Percentiles rank a stretch among this genome's conserved stretches.
phyloP scores from a whole-genome alignment of 2,329 filamentous ascomycete genomes.

The Aspergillaceae sp. region DNA sequence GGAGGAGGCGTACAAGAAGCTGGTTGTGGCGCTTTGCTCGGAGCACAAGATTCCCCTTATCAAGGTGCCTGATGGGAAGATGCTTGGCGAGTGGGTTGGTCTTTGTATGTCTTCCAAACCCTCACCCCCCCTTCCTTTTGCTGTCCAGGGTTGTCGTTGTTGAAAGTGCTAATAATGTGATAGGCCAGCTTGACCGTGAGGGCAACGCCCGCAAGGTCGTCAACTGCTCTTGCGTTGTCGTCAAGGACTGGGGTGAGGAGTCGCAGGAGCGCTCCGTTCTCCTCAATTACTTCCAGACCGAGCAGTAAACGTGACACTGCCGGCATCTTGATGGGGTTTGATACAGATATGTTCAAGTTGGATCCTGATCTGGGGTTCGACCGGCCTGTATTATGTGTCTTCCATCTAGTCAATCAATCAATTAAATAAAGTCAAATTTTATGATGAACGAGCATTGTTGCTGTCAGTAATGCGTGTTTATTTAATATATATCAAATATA shows the following conservation, averaged over 20 bases:
- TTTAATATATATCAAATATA: too few relatives aligned
- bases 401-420: too few relatives aligned
- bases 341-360: not conserved
- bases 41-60: slow-evolving; percentile 99
- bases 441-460: not conserved
- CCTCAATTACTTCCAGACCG: slow-evolving; percentile 99
- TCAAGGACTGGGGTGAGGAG: slow-evolving; percentile 99
- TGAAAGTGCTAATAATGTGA: slow-evolving; percentile 8
- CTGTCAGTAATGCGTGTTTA: not conserved
- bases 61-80: slow-evolving; percentile 99
- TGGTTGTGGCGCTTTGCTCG: slow-evolving; percentile 94
- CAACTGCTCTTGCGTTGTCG: slow-evolving; percentile 99
- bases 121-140: not conserved
- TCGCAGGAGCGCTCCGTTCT: slow-evolving; percentile 97
- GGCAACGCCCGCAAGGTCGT: slow-evolving; percentile 99
- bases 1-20: slow-evolving; percentile 99
- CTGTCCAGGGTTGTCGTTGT: not conserved
- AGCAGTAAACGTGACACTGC: slow-evolving; percentile 34
- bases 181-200: slow-evolving; percentile 97
- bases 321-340: not conserved
- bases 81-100: slow-evolving; percentile 99
- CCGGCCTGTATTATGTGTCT: not conserved
- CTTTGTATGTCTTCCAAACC: slow-evolving; percentile 67
- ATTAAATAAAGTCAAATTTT: not conserved
- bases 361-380: not conserved